phyloP scores from a whole-genome alignment of 2,329 filamentous ascomycete genomes.

The Ophiostoma himal-ulmi region DNA sequence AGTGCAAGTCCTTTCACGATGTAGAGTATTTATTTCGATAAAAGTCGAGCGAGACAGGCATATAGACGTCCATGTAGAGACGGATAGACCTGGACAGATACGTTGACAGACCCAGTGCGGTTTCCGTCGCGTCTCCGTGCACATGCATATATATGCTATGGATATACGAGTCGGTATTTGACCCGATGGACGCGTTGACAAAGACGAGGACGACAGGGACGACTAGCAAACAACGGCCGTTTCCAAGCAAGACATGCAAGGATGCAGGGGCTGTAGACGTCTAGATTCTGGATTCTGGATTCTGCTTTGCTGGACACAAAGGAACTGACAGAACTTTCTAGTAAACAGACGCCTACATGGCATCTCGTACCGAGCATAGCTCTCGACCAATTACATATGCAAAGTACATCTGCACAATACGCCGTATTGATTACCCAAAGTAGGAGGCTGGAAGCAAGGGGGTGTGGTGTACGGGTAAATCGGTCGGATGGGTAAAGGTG shows the following conservation, averaged over 20 bases:
- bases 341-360: too few species aligned
- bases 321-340: too few species aligned
- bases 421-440: background rate
- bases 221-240: background rate
- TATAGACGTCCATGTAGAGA: too few species aligned
- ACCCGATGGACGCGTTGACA: background rate
- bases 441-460: background rate
- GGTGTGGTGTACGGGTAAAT: background rate
- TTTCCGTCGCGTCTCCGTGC: conserved; percentile 1
- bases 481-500: background rate
- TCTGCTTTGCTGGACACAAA: background rate
- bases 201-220: background rate
- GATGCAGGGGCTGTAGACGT: background rate
- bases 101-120: background rate
- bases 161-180: too few species aligned
- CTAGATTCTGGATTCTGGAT: background rate
- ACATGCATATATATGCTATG: background rate
- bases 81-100: too few species aligned
- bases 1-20: background rate
- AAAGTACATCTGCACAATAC: background rate
- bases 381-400: background rate
- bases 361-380: too few species aligned
- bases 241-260: conserved; percentile 5
- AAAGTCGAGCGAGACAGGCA: too few species aligned
- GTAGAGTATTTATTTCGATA: background rate